Base-by-base conservation (phyloP, 345 rosid genomes). In the Corchorus capsularis region DNA sequence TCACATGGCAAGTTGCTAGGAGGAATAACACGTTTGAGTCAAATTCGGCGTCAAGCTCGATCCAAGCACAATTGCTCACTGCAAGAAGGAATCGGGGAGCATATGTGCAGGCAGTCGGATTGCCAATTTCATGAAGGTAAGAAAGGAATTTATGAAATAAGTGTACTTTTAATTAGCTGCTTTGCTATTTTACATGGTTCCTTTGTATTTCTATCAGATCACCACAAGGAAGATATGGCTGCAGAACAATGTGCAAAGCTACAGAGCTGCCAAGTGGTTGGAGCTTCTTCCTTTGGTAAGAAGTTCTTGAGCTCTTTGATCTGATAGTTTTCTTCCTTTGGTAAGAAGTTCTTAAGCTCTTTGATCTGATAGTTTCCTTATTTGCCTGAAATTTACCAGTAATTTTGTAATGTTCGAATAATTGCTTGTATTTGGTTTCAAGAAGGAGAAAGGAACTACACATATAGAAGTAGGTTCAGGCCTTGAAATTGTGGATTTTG, bases 21-120 rank as follows among this genome's bases (percentile, higher is more conserved):
- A 75, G 63, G 71, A 59, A 14, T 64, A 39, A 75, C 53, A 27
- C 62, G 63, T 5, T 39, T 64, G 61, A 63, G 57, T 52, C 53
- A 75, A 34, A 54, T 37, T 20, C 63, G 54, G 4, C 50, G 17
- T 52, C 63, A 75, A 53, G 63, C 78, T 64, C 63, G 20, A 8
- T 63, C 62, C 7, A 54, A 11, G 15, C 7, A 37, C n/a, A 64
- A 20, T 35, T 37, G 46, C 19, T 52, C 19, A 53, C 35, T 39
- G 52, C 71, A 20, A 41, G 52, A 65, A 13, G 54, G 37, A 64
- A 53, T 19, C 14, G 54, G 14, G 34, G 53, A 39, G 63, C 71
- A 53, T 41, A 19, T 52, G 50, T 16, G 62, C 6, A 50, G 32
- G 17, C 45, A 49, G 27, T 32, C 5, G 35, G 62, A 63, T 19